Evolutionary conservation across 352 stramenopile species (phyloP).

Genomic region (Globisporangium middletonii): DNA sequence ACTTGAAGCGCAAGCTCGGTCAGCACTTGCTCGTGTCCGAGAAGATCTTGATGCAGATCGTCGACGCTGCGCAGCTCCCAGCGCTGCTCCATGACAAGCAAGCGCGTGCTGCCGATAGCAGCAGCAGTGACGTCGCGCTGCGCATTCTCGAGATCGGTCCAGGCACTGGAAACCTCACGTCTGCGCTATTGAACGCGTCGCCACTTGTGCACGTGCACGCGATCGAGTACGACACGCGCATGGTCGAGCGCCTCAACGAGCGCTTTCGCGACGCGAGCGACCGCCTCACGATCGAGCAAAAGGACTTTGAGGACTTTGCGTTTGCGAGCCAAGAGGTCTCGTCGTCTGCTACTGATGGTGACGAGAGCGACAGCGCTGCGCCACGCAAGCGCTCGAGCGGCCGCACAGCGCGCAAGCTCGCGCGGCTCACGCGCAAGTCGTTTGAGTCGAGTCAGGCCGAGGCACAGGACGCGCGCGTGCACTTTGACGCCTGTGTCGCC

Average conservation of each 20-base stretch:
- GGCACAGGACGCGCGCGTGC: slow-evolving; percentile 6
- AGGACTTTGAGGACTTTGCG: slow-evolving; percentile 39
- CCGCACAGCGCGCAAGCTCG: slow-evolving; percentile 6
- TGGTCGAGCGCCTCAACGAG: slow-evolving; percentile 63
- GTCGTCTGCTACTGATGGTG: not conserved
- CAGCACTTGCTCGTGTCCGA: slow-evolving; percentile 77
- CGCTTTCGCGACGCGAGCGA: slow-evolving; percentile 34
- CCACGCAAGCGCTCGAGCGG: slow-evolving; percentile 10
- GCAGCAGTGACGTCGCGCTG: slow-evolving; percentile 8
- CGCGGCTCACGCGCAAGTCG: slow-evolving; percentile 8
- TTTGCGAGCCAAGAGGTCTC: slow-evolving; percentile 19
- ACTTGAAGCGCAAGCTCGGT: slow-evolving; percentile 78
- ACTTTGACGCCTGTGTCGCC: slow-evolving; percentile 70
- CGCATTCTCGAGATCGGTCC: slow-evolving; percentile 83
- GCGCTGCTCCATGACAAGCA: slow-evolving; percentile 19
- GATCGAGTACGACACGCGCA: slow-evolving; percentile 73
- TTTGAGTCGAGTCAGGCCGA: slow-evolving; percentile 4
- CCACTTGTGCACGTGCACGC: slow-evolving; percentile 47
- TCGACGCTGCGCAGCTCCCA: slow-evolving; percentile 48
- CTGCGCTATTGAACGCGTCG: slow-evolving; percentile 47
- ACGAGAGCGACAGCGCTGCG: not conserved
- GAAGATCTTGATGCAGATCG: slow-evolving; percentile 54
- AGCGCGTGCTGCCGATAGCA: not conserved
- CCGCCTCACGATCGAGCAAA: slow-evolving; percentile 29
- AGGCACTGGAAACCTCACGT: slow-evolving; percentile 82